Conservation (phyloP, 768 basidiomycete species). For the Fibroporia radiculosa region DNA sequence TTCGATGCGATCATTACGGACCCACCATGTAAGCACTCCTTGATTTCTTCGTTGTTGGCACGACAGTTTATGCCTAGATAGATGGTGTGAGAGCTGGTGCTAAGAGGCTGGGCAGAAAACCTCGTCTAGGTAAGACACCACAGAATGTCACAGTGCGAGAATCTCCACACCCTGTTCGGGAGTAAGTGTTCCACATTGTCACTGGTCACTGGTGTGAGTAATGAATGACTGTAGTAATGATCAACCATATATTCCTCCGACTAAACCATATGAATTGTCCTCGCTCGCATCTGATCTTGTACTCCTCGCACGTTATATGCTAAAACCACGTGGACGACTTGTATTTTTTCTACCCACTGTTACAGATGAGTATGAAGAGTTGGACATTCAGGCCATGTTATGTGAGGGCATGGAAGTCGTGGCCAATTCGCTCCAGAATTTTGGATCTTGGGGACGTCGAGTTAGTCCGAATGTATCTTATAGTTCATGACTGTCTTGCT, state of each 20-base stretch:
- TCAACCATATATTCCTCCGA: conserved; percentile 81
- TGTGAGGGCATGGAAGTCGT: conserved; percentile 86
- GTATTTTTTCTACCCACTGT: conserved; percentile 96
- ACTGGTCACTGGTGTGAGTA: background rate
- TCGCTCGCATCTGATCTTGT: conserved; percentile 78
- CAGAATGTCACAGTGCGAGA: background rate
- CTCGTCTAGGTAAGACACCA: conserved; percentile 21
- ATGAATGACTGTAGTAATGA: conserved; percentile 32
- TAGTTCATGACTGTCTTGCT: background rate
- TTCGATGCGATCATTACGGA: conserved; percentile 95
- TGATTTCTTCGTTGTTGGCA: background rate
- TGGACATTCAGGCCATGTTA: conserved; percentile 73
- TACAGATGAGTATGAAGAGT: conserved; percentile 81
- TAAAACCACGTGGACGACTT: conserved; percentile 80
- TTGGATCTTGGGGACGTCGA: conserved; percentile 90
- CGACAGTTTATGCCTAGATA: conserved; percentile 18
- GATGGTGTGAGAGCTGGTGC: conserved; percentile 92
- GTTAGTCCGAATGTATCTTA: conserved; percentile 36
- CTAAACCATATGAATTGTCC: conserved; percentile 87
- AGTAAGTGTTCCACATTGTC: background rate
- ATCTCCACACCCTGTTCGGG: background rate
- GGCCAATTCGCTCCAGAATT: conserved; percentile 86
- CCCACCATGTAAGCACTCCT: conserved; percentile 68
- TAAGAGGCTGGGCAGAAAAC: conserved; percentile 70
- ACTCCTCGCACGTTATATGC: conserved; percentile 69